Evolutionary conservation across 495 filamentous ascomycete species (phyloP).

Genomic region (Penicillium dipodomyicola): DNA sequence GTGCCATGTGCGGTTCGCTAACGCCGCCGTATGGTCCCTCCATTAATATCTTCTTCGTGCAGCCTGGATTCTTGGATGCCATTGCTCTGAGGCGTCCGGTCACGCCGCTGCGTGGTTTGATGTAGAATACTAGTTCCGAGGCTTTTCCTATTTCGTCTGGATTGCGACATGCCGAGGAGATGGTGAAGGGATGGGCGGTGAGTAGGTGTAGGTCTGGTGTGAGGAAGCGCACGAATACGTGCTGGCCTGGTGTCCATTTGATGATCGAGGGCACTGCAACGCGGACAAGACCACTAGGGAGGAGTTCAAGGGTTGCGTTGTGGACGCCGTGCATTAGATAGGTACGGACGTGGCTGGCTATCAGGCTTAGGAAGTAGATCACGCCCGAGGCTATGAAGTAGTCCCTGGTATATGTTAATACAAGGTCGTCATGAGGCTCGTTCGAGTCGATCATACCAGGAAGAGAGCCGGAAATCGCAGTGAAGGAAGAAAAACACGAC

Average conservation of each 20-base stretch:
- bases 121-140: slow-evolving; percentile 43
- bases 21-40: slow-evolving; percentile 55
- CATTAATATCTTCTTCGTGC: slow-evolving; percentile 36
- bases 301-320: slow-evolving; percentile 42
- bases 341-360: slow-evolving; percentile 44
- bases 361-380: slow-evolving; percentile 46
- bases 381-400: slow-evolving; percentile 58
- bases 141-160: slow-evolving; percentile 19
- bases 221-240: slow-evolving; percentile 51
- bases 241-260: slow-evolving; percentile 49
- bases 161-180: slow-evolving; percentile 39
- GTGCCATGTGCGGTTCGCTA: slow-evolving; percentile 19
- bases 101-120: slow-evolving; percentile 41
- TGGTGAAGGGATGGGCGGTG: slow-evolving; percentile 53
- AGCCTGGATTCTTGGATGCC: slow-evolving; percentile 30
- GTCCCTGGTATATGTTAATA: slow-evolving; percentile 38
- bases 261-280: slow-evolving; percentile 47
- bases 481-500: slow-evolving; percentile 49
- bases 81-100: slow-evolving; percentile 40
- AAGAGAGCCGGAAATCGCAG: slow-evolving; percentile 41
- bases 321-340: slow-evolving; percentile 47
- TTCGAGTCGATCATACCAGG: slow-evolving; percentile 40
- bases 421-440: not conserved
- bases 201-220: slow-evolving; percentile 40
- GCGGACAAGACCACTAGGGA: slow-evolving; percentile 42